Conservation (phyloP, 2,329 filamentous ascomycete species). For the Colletotrichum australisinense region DNA sequence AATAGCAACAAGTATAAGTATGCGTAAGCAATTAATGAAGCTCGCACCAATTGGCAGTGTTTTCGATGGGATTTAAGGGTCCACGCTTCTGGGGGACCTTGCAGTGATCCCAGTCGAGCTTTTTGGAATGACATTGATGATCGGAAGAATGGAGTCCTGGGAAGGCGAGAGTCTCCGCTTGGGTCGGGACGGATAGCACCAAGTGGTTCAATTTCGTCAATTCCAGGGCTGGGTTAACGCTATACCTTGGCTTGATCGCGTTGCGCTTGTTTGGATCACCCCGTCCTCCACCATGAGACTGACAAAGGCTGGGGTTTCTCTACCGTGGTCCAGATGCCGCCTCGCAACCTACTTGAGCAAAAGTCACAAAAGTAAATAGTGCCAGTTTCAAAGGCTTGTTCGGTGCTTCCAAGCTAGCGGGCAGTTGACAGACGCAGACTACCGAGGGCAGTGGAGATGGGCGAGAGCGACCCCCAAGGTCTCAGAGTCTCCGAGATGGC, state of each 20-base stretch:
- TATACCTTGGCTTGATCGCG: too few species aligned
- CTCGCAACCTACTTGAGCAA: too few species aligned
- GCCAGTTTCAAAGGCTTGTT: constrained; percentile 9
- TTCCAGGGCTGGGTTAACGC: background rate
- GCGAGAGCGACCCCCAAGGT: background rate
- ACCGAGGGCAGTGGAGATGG: background rate
- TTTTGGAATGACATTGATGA: background rate
- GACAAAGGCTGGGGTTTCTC: too few species aligned
- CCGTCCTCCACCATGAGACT: too few species aligned
- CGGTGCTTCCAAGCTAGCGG: constrained; percentile 10
- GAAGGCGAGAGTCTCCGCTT: background rate
- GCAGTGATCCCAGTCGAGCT: constrained; percentile 11
- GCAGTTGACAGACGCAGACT: background rate
- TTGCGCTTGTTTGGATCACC: too few species aligned
- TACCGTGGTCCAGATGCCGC: too few species aligned
- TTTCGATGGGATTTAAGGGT: constrained; percentile 12
- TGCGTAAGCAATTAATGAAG: background rate
- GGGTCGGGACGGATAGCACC: background rate
- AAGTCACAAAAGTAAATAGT: too few species aligned
- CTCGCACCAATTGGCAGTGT: background rate
- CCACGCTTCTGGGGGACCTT: constrained; percentile 21
- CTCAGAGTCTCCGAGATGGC: background rate
- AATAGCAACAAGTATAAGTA: background rate
- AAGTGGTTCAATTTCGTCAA: background rate
- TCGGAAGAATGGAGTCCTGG: background rate